Base-by-base conservation (phyloP, 495 filamentous ascomycete species). In the Neurospora sp. region DNA sequence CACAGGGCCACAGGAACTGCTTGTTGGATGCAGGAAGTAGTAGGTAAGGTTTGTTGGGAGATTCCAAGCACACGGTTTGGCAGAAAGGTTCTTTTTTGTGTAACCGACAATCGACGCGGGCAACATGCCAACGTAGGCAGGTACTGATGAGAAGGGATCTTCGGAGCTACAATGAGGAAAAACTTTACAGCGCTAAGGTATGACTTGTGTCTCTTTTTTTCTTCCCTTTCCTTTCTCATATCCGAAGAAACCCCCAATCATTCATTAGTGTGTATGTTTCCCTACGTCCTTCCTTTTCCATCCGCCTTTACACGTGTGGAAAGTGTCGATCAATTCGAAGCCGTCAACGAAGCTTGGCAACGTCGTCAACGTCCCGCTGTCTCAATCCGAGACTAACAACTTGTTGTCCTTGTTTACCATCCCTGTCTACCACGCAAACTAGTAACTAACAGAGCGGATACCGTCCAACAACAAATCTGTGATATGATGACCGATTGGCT, bases 331-430 rank as follows among this genome's bases (percentile, higher is more conserved):
- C 46, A 7, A 10, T 5, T 27, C 49, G 11, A 23, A 54, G 5
- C 4, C 10, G 2, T 54, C 46, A 62, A 73, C 72, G 37, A 70
- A 72, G 31, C 73, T 74, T 74, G 76, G 75, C 72, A 72, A 76
- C 40, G 49, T 46, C 39, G 71, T 70, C 60, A 62, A 73, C 66
- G 69, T 66, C 39, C 69, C 11, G 11, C 11, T 66, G 71, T 69
- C 38, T 60, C 12, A 66, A 18, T 41, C 46, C 3, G 11, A 23
- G 49, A 54, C 49, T 54, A 54, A 12, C 11, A 41, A 42, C 20
- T 27, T 6, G 49, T 54, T 27, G 49, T 54, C 49, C 49, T 54
- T 54, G 49, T 54, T 54, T 27, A 27, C 2, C 4, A 27, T 27
- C 49, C 49, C 49, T 54, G 49, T 54, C 20, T 27, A 54, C 49